Conservation (phyloP, 768 basidiomycete genomes). For the Collybia sp. region DNA sequence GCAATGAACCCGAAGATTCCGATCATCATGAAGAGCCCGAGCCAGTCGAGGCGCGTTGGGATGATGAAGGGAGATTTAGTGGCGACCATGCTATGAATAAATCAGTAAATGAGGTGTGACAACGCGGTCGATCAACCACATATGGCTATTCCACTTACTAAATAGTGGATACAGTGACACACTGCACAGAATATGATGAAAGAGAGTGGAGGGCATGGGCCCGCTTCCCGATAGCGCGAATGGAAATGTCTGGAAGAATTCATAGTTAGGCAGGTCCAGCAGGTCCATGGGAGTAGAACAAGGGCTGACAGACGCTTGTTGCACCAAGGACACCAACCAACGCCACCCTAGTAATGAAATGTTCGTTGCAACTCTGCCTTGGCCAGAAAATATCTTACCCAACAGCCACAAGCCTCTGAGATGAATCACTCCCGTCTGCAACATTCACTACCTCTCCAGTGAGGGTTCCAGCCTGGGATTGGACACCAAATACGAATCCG, state of each 20-base stretch:
- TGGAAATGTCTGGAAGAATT: constrained; percentile 24
- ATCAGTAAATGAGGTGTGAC: background rate
- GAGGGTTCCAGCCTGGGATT: constrained; percentile 7
- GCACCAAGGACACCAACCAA: constrained; percentile 58
- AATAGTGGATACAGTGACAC: constrained; percentile 35
- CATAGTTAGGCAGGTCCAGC: constrained; percentile 43
- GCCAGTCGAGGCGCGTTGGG: constrained; percentile 37
- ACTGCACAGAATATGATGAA: constrained; percentile 43
- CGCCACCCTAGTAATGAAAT: constrained; percentile 38
- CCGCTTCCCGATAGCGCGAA: constrained; percentile 65
- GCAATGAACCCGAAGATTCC: constrained; percentile 45
- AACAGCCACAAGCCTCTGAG: constrained; percentile 54
- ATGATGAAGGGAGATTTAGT: constrained; percentile 33
- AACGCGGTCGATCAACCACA: too few species aligned
- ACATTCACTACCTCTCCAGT: constrained; percentile 22
- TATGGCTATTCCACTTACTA: constrained; percentile 17
- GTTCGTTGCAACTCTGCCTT: too few species aligned
- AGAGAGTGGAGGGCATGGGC: constrained; percentile 70
- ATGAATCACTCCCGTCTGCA: constrained; percentile 20
- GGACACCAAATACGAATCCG: background rate
- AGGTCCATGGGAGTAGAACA: constrained; percentile 56
- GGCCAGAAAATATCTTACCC: constrained; percentile 1
- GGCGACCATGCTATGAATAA: constrained; percentile 31
- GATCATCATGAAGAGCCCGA: constrained; percentile 39
- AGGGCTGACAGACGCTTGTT: constrained; percentile 58